These are phyloP conservation scores for Penicillium brevicompactum DNA, from an alignment of 2,329 filamentous ascomycete genomes.

Conservation along the genomic window DNA sequence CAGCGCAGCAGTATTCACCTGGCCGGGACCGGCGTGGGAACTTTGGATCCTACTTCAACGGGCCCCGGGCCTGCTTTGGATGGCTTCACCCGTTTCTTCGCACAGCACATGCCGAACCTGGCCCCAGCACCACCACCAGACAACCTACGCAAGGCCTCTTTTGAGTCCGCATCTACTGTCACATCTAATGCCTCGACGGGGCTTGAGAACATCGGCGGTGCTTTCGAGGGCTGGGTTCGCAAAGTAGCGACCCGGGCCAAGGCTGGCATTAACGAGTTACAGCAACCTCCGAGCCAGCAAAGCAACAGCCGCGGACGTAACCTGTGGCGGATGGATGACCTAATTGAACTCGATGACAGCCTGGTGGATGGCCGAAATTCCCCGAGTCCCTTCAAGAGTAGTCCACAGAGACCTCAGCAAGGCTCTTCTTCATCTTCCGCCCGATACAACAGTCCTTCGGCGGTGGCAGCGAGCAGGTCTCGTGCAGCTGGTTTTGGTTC, in stretches of 20 bases:
- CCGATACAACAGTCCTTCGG: slow-evolving; percentile 28
- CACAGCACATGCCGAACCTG: slow-evolving; percentile 78
- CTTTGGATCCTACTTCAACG: slow-evolving; percentile 61
- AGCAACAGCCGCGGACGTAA: slow-evolving; percentile 24
- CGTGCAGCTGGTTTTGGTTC: slow-evolving; percentile 25
- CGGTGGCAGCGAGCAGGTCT: slow-evolving; percentile 38
- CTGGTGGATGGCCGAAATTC: slow-evolving; percentile 31
- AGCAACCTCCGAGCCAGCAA: slow-evolving; percentile 32
- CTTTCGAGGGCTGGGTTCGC: slow-evolving; percentile 87
- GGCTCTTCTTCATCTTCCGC: slow-evolving; percentile 27
- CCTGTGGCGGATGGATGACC: slow-evolving; percentile 39
- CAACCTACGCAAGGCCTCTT: slow-evolving; percentile 40
- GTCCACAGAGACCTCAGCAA: slow-evolving; percentile 20
- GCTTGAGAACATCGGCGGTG: slow-evolving; percentile 81
- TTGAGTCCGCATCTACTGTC: slow-evolving; percentile 37
- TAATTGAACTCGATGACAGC: slow-evolving; percentile 47
- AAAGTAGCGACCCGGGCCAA: slow-evolving; percentile 65
- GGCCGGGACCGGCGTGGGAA: slow-evolving; percentile 83
- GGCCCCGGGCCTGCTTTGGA: slow-evolving; percentile 76
- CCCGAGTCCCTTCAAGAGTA: slow-evolving; percentile 17
- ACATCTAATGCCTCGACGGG: slow-evolving; percentile 43
- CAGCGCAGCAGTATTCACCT: slow-evolving; percentile 60
- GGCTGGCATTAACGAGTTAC: slow-evolving; percentile 41
- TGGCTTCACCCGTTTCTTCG: slow-evolving; percentile 79
- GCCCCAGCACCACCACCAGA: slow-evolving; percentile 66